phyloP scores from a whole-genome alignment of 2,329 filamentous ascomycete species.

The Sporothrix globosa region DNA sequence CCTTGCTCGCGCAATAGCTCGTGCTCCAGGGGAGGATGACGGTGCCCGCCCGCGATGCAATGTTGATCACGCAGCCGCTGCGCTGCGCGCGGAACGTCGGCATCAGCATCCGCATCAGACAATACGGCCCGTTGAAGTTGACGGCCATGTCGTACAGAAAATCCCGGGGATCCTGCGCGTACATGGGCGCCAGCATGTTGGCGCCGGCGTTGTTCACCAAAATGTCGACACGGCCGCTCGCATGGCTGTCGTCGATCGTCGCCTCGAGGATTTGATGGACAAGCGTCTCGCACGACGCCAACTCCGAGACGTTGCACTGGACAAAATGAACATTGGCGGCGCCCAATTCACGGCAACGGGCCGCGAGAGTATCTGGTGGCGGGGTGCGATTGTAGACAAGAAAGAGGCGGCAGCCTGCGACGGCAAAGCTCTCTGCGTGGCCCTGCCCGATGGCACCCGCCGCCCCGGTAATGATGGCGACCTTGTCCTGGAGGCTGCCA shows the following conservation, averaged over 20 bases:
- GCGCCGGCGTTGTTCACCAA: constrained; percentile 42
- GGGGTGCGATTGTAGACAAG: constrained; percentile 41
- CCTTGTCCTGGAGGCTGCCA: neutral
- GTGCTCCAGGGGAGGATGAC: constrained; percentile 39
- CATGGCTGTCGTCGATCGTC: neutral
- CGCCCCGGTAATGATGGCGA: constrained; percentile 33
- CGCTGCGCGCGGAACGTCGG: constrained; percentile 39
- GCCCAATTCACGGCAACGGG: neutral
- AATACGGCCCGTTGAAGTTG: constrained; percentile 41
- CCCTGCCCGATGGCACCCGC: constrained; percentile 40
- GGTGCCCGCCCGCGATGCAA: constrained; percentile 42
- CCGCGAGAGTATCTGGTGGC: constrained; percentile 31
- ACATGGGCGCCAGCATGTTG: constrained; percentile 40
- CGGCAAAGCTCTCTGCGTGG: constrained; percentile 42
- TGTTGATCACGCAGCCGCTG: constrained; percentile 42
- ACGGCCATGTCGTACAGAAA: constrained; percentile 37
- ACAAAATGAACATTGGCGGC: neutral
- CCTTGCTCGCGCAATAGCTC: constrained; percentile 44
- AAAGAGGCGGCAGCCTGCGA: constrained; percentile 40
- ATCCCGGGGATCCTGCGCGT: constrained; percentile 39
- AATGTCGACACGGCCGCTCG: neutral
- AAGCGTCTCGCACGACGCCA: neutral
- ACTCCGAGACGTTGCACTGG: constrained; percentile 4
- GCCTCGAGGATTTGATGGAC: neutral
- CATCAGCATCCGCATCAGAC: constrained; percentile 41